Evolutionary conservation across 2,329 filamentous ascomycete species (phyloP).

Genomic region (Fragosphaeria purpurea): DNA sequence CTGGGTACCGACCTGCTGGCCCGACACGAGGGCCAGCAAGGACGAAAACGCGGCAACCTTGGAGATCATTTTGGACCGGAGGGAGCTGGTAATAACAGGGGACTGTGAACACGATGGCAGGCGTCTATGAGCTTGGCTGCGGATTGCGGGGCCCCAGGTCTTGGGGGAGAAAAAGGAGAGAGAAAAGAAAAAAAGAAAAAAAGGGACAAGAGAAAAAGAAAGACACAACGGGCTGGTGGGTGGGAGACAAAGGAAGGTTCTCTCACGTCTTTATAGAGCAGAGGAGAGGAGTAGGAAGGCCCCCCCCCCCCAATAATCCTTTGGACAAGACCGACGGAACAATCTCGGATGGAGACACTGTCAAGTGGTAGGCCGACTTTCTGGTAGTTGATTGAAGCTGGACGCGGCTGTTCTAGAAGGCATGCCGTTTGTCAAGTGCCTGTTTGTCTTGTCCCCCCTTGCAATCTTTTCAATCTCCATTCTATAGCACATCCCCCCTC

Average conservation of each 20-base stretch:
- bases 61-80: constrained; percentile 8
- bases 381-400: no score
- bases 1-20: constrained; percentile 37
- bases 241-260: neutral
- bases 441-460: no score
- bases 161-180: constrained; percentile 1
- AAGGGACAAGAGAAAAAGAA: neutral
- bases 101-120: neutral
- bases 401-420: constrained; percentile 3
- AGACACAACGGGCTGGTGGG: neutral
- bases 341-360: no score
- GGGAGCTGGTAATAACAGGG: neutral
- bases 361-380: neutral
- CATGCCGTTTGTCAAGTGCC: neutral
- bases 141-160: constrained; percentile 8
- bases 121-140: neutral
- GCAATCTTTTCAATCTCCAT: neutral
- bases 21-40: constrained; percentile 31
- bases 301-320: no score
- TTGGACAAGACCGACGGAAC: no score
- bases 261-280: constrained; percentile 2
- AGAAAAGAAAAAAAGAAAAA: neutral
- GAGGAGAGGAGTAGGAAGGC: neutral
- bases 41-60: constrained; percentile 28
- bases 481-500: no score